These are phyloP conservation scores for Pinus tabuliformis DNA, from an alignment of 75 land plant genomes.

Conservation along the genomic window DNA sequence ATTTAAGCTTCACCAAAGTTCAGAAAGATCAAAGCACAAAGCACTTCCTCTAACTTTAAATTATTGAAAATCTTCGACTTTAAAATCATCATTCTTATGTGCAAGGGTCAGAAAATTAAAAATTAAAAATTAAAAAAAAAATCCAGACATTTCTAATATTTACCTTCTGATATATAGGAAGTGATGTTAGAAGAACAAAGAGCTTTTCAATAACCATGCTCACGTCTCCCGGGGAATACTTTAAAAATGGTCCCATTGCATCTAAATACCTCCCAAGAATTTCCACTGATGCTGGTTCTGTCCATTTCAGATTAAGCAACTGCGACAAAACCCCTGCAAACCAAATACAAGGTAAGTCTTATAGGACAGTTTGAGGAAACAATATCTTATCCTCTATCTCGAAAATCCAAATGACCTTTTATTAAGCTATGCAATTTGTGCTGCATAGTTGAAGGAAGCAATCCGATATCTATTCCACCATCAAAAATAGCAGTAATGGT, in stretches of 20 bases:
- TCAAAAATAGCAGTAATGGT: slow-evolving; percentile 64
- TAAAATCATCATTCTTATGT: neutral
- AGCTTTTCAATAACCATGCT: slow-evolving; percentile 72
- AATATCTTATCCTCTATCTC: neutral
- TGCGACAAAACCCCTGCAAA: slow-evolving; percentile 62
- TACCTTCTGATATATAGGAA: slow-evolving; percentile 71
- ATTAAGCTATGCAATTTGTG: slow-evolving; percentile 22
- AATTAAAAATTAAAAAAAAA: neutral
- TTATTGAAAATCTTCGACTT: neutral
- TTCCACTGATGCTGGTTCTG: slow-evolving; percentile 68
- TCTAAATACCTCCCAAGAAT: slow-evolving; percentile 71
- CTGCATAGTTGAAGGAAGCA: slow-evolving; percentile 28
- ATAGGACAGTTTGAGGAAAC: neutral
- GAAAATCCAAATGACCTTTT: slow-evolving; percentile 39
- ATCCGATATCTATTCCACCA: slow-evolving; percentile 36
- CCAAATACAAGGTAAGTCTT: neutral
- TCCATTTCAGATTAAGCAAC: slow-evolving; percentile 76
- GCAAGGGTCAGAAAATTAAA: neutral
- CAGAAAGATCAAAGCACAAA: neutral
- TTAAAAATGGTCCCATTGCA: slow-evolving; percentile 84
- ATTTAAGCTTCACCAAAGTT: neutral
- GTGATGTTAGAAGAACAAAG: slow-evolving; percentile 72
- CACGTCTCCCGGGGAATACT: slow-evolving; percentile 62
- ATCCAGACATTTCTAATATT: neutral
- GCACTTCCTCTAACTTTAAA: no score